These are phyloP conservation scores for Venturia effusa DNA, from an alignment of 2,329 filamentous ascomycete genomes.

Conservation along the genomic window DNA sequence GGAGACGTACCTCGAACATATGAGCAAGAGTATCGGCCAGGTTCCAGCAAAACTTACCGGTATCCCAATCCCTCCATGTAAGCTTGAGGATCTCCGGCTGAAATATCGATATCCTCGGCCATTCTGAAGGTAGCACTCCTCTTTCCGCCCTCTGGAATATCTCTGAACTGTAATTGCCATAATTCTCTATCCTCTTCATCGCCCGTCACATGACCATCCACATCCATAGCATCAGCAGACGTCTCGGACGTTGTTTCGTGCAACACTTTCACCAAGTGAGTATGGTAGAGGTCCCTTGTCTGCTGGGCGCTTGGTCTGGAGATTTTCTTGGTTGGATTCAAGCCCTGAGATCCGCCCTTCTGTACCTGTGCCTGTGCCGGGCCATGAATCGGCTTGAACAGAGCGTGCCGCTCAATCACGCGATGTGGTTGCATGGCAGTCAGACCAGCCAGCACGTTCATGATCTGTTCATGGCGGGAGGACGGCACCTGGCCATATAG, in stretches of 20 bases:
- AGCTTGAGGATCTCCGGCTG: conserved; percentile 37
- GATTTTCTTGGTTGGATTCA: conserved; percentile 28
- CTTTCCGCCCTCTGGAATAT: conserved; percentile 38
- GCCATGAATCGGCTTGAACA: conserved; percentile 44
- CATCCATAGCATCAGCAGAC: not conserved
- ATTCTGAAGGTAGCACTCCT: conserved; percentile 43
- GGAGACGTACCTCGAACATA: conserved; percentile 37
- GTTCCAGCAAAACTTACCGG: conserved; percentile 33
- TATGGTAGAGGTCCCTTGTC: conserved; percentile 40
- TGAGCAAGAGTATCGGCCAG: not conserved
- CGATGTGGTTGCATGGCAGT: conserved; percentile 49
- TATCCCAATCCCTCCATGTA: conserved; percentile 44
- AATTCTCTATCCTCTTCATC: not conserved
- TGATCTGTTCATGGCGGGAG: conserved; percentile 47
- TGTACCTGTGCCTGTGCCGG: not conserved
- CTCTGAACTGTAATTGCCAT: conserved; percentile 30
- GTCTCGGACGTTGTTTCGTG: conserved; percentile 25
- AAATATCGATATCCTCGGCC: conserved; percentile 37
- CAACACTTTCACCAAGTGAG: conserved; percentile 37
- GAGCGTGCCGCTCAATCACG: conserved; percentile 42
- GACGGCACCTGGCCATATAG: conserved; percentile 49
- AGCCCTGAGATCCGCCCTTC: conserved; percentile 27
- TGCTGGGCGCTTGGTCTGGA: not conserved
- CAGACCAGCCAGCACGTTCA: conserved; percentile 51
- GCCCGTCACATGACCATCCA: conserved; percentile 13